phyloP scores from a whole-genome alignment of 306 rosid species.

The Cicer arietinum region DNA sequence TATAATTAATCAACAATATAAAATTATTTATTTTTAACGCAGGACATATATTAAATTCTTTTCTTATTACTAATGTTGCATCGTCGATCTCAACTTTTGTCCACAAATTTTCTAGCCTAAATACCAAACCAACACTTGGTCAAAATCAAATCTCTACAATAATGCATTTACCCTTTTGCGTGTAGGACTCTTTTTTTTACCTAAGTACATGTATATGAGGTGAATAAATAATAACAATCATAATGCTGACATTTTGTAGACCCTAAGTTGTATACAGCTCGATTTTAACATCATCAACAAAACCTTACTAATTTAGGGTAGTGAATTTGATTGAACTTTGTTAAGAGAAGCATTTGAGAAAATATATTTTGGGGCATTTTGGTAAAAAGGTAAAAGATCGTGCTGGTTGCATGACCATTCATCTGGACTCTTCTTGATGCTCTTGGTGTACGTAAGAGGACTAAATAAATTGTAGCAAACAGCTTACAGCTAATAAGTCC shows the following conservation, averaged over 20 bases:
- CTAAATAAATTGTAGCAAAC: slow-evolving; percentile 13
- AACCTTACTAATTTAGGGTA: background rate
- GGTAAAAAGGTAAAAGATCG: background rate
- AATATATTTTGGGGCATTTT: slow-evolving; percentile 51
- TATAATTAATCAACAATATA: no score
- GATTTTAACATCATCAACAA: slow-evolving; percentile 5
- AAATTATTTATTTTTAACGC: no score
- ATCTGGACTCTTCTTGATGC: slow-evolving; percentile 44
- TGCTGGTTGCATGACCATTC: slow-evolving; percentile 2
- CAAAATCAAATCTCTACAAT: slow-evolving; percentile 19
- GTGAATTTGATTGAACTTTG: slow-evolving; percentile 18
- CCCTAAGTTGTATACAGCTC: slow-evolving; percentile 41
- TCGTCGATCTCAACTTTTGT: slow-evolving; percentile 28
- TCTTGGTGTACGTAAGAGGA: slow-evolving; percentile 6
- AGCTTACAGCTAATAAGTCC: slow-evolving; percentile 45
- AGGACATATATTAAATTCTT: no score
- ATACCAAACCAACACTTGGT: slow-evolving; percentile 26
- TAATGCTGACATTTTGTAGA: background rate
- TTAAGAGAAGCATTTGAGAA: background rate
- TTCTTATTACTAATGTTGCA: background rate
- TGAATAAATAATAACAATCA: background rate
- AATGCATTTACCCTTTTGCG: slow-evolving; percentile 22
- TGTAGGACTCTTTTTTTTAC: slow-evolving; percentile 31
- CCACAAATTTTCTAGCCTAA: slow-evolving; percentile 46
- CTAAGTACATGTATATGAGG: slow-evolving; percentile 11